A percentile compares a stretch with the other conserved stretches of the same genome.
These are phyloP conservation scores for Malbranchea cinnamomea DNA, from an alignment of 2,329 filamentous ascomycete species.

Conservation along the genomic window DNA sequence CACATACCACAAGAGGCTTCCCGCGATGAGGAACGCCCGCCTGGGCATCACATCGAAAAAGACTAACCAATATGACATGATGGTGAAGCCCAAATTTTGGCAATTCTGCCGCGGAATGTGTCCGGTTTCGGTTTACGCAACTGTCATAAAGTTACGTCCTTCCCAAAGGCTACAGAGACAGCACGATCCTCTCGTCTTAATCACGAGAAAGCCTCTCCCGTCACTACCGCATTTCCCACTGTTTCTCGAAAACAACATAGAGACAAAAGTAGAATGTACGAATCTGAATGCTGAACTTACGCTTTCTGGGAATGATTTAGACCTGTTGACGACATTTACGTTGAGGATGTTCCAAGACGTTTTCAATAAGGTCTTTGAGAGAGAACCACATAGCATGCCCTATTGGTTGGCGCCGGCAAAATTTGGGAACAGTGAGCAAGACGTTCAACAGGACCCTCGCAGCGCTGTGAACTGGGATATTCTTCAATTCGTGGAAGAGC, in stretches of 20 bases:
- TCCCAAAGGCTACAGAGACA: constrained; percentile 41
- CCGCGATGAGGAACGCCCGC: constrained; percentile 72
- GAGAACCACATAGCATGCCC: constrained; percentile 48
- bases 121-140: constrained; percentile 45
- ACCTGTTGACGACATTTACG: constrained; percentile 55
- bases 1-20: constrained; percentile 54
- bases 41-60: constrained; percentile 71
- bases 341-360: constrained; percentile 64
- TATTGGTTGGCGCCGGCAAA: constrained; percentile 70
- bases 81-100: constrained; percentile 67
- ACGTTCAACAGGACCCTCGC: constrained; percentile 5
- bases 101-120: constrained; percentile 25
- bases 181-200: constrained; percentile 51
- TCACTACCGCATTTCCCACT: constrained; percentile 52
- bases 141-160: constrained; percentile 43
- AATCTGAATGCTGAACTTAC: constrained; percentile 31
- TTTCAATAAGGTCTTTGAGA: constrained; percentile 74
- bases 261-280: constrained; percentile 42
- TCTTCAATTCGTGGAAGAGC: constrained; percentile 21
- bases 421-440: constrained; percentile 6
- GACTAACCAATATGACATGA: constrained; percentile 59
- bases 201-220: constrained; percentile 54
- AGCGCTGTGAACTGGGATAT: constrained; percentile 31
- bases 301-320: constrained; percentile 29
- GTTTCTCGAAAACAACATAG: constrained; percentile 50